These are phyloP conservation scores for Withania somnifera DNA, from an alignment of 305 asterid species.

Conservation along the genomic window DNA sequence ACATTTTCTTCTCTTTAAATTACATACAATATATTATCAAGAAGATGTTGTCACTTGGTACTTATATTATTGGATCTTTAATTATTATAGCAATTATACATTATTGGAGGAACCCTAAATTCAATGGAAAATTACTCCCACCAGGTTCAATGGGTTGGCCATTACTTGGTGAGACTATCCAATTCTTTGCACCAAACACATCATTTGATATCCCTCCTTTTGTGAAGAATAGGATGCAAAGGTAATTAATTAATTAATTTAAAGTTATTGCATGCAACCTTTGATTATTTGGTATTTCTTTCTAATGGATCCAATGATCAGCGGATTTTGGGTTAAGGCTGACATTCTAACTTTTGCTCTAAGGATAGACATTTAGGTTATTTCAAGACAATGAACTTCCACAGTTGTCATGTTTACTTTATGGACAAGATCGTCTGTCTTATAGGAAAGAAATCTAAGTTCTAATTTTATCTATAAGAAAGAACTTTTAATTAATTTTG, in stretches of 20 bases:
- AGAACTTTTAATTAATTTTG: too few species aligned
- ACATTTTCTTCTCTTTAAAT: not conserved
- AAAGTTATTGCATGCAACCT: too few species aligned
- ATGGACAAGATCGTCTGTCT: too few species aligned
- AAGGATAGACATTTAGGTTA: too few species aligned
- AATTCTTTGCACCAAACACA: conserved; percentile 41
- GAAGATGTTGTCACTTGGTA: conserved; percentile 23
- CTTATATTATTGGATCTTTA: conserved; percentile 20
- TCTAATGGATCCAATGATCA: too few species aligned
- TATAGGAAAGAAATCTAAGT: too few species aligned
- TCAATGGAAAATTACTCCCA: conserved; percentile 51
- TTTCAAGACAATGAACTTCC: too few species aligned
- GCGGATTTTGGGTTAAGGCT: too few species aligned
- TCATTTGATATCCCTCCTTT: conserved; percentile 45
- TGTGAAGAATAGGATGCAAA: conserved; percentile 49
- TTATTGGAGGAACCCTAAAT: conserved; percentile 44
- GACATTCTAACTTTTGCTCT: too few species aligned
- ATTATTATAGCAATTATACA: conserved; percentile 15
- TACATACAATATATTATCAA: not conserved
- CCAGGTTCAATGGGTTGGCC: conserved; percentile 96
- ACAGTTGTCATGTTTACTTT: too few species aligned
- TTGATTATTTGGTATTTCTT: too few species aligned
- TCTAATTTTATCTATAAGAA: too few species aligned
- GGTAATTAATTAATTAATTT: conserved; percentile 18
- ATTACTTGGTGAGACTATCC: conserved; percentile 54